These are phyloP conservation scores for Capronia coronata DNA, from an alignment of 2,329 filamentous ascomycete genomes.

Conservation along the genomic window DNA sequence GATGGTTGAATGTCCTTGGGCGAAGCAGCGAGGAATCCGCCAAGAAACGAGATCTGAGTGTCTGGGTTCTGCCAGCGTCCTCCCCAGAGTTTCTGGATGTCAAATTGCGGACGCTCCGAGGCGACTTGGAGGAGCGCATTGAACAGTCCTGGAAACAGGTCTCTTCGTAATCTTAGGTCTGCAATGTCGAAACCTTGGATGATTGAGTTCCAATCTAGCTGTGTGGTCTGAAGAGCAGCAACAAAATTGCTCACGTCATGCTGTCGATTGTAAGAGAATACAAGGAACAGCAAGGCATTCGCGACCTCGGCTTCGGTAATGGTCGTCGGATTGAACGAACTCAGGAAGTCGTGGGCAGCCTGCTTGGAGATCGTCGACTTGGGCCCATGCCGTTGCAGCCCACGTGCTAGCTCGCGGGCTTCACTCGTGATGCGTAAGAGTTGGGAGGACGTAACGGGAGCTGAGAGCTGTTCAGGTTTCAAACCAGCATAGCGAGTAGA, in stretches of 20 bases:
- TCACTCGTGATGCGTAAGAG: slow-evolving; percentile 41
- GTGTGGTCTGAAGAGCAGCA: slow-evolving; percentile 51
- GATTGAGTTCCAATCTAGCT: slow-evolving; percentile 62
- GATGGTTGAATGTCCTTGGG: slow-evolving; percentile 73
- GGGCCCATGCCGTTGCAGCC: slow-evolving; percentile 67
- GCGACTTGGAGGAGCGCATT: slow-evolving; percentile 70
- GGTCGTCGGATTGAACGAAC: slow-evolving; percentile 53
- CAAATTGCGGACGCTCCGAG: slow-evolving; percentile 56
- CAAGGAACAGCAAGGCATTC: slow-evolving; percentile 66
- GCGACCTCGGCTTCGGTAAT: slow-evolving; percentile 78
- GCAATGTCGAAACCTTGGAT: slow-evolving; percentile 72
- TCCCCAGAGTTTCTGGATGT: slow-evolving; percentile 86
- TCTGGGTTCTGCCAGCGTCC: slow-evolving; percentile 79
- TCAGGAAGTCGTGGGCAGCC: slow-evolving; percentile 55
- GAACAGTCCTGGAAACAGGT: slow-evolving; percentile 77
- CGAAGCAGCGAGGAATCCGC: slow-evolving; percentile 71
- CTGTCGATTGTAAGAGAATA: slow-evolving; percentile 55
- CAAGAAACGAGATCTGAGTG: slow-evolving; percentile 88
- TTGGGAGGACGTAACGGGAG: slow-evolving; percentile 40
- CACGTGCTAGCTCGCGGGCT: slow-evolving; percentile 47
- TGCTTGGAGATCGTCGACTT: slow-evolving; percentile 72
- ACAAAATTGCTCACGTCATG: slow-evolving; percentile 64
- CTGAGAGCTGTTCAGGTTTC: slow-evolving; percentile 37
- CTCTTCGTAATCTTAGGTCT: slow-evolving; percentile 67
- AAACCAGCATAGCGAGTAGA: slow-evolving; percentile 15